Conservation (phyloP, 306 rosid species). For the Boehmeria nivea region DNA sequence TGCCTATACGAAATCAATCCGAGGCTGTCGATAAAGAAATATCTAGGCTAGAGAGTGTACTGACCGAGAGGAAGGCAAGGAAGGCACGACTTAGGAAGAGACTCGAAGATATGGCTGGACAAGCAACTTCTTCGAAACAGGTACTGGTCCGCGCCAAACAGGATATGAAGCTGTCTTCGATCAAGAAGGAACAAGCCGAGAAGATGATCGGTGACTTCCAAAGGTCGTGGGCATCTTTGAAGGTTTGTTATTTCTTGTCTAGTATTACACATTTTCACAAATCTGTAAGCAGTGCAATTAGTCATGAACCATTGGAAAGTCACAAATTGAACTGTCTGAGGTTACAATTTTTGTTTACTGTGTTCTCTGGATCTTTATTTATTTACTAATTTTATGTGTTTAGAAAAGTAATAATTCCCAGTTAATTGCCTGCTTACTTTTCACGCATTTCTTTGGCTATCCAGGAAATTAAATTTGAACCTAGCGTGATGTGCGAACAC, state of each 20-base stretch:
- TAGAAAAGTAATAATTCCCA: background rate
- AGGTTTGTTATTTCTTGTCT: background rate
- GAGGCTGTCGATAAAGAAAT: slow-evolving; percentile 9
- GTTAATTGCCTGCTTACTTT: background rate
- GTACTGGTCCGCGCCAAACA: background rate
- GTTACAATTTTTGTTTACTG: slow-evolving; percentile 29
- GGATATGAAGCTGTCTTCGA: background rate
- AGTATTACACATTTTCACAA: too few relatives aligned
- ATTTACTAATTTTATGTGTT: background rate
- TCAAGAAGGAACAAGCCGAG: slow-evolving; percentile 1
- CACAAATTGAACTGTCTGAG: slow-evolving; percentile 88
- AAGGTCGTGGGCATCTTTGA: background rate
- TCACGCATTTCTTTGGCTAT: background rate
- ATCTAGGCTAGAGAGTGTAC: background rate
- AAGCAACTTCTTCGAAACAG: slow-evolving; percentile 8
- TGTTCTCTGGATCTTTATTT: too few relatives aligned
- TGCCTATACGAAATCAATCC: background rate
- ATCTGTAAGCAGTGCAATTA: too few relatives aligned
- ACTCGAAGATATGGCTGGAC: background rate
- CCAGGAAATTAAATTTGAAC: slow-evolving; percentile 97
- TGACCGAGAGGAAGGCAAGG: background rate
- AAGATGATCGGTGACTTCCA: background rate
- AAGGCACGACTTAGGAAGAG: background rate
- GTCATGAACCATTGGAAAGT: too few relatives aligned
- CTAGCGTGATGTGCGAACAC: slow-evolving; percentile 91